Evolutionary conservation across 1,139 yeast species (phyloP).

Genomic region (Wickerhamomyces sp.): DNA sequence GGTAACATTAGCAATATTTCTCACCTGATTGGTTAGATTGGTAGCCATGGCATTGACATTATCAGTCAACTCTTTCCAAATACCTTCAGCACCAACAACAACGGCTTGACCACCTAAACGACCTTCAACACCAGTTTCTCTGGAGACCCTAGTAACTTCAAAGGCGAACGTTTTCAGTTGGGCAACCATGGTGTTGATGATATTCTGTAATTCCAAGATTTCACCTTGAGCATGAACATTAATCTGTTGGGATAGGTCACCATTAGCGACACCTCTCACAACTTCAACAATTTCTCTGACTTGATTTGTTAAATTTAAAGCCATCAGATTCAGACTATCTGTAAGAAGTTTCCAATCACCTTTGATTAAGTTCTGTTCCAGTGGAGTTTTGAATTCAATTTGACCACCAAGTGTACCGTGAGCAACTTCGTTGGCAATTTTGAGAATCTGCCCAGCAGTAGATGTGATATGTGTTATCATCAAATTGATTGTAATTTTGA

Average conservation of each 20-base stretch:
- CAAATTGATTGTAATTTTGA: constrained; percentile 70
- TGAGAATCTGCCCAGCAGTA: constrained; percentile 80
- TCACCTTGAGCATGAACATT: constrained; percentile 92
- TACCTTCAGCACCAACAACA: constrained; percentile 83
- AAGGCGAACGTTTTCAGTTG: constrained; percentile 81
- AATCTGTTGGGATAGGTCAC: constrained; percentile 79
- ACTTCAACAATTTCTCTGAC: constrained; percentile 90
- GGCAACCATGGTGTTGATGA: constrained; percentile 86
- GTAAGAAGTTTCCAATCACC: constrained; percentile 87
- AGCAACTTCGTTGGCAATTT: constrained; percentile 87
- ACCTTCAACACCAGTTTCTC: constrained; percentile 91
- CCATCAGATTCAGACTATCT: constrained; percentile 87
- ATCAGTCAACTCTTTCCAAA: constrained; percentile 88
- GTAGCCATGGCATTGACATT: constrained; percentile 93
- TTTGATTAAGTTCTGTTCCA: constrained; percentile 29
- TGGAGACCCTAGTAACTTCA: constrained; percentile 85
- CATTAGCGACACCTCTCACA: constrained; percentile 90
- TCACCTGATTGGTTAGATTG: constrained; percentile 82
- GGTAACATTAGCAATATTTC: constrained; percentile 89
- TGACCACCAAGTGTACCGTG: constrained; percentile 90
- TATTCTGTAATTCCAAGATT: constrained; percentile 70
- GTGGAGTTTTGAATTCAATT: constrained; percentile 34
- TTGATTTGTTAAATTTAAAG: constrained; percentile 82
- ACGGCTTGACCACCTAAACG: constrained; percentile 88
- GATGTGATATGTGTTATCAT: constrained; percentile 86